Evolutionary conservation across 495 filamentous ascomycete species (phyloP).

Genomic region (Pyronema domesticum): DNA sequence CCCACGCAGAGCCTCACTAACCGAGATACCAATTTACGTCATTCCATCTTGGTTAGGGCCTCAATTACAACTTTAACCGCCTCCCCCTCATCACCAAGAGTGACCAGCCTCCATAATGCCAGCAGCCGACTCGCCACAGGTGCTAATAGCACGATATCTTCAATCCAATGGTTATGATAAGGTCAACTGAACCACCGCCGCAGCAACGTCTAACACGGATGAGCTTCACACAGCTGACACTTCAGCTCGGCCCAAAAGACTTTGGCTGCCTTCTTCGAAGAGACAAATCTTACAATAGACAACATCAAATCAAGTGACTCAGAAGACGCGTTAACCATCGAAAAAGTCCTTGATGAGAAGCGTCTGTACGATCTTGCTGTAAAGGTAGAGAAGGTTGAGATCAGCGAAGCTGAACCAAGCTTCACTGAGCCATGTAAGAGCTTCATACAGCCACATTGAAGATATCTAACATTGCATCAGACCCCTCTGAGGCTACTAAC

Average conservation of each 20-base stretch:
- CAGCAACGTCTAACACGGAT: not conserved
- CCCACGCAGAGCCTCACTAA: not conserved
- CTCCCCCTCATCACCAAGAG: not conserved
- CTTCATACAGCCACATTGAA: not conserved
- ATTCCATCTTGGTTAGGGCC: not conserved
- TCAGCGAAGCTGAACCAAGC: slow-evolving; percentile 26
- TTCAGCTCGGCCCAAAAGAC: slow-evolving; percentile 26
- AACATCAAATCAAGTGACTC: slow-evolving; percentile 23
- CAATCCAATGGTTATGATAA: slow-evolving; percentile 41
- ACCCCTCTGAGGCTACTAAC: slow-evolving; percentile 10
- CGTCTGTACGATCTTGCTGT: slow-evolving; percentile 40
- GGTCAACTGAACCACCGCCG: slow-evolving; percentile 24
- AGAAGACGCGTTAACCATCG: slow-evolving; percentile 39
- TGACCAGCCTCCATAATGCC: slow-evolving; percentile 23
- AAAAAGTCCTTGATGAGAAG: slow-evolving; percentile 49
- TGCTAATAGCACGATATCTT: slow-evolving; percentile 46
- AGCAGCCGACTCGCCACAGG: slow-evolving; percentile 29
- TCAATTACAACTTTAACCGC: not conserved
- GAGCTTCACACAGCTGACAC: slow-evolving; percentile 2
- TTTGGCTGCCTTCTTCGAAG: slow-evolving; percentile 39
- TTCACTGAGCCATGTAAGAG: slow-evolving; percentile 37
- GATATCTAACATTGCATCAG: slow-evolving; percentile 1
- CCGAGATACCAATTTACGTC: not conserved
- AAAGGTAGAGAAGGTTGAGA: slow-evolving; percentile 38
- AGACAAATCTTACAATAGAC: slow-evolving; percentile 38